Evolutionary conservation across 768 basidiomycete species (phyloP).

Genomic region (Rhizopogon sp.): DNA sequence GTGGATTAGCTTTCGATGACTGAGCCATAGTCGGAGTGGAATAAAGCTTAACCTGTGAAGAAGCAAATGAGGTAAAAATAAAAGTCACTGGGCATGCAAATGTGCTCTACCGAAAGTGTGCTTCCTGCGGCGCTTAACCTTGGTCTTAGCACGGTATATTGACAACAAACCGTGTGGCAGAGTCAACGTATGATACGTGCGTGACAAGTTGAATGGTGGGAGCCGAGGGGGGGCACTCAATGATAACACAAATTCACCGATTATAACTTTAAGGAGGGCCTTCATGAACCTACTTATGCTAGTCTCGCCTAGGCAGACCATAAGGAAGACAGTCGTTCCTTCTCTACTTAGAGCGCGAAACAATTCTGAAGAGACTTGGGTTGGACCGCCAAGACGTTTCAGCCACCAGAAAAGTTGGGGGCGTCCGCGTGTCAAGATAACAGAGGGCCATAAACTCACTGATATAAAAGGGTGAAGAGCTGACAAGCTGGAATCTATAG

Average conservation of each 20-base stretch:
- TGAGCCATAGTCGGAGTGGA: background rate
- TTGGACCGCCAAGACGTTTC: background rate
- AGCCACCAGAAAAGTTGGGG: no score
- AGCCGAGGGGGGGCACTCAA: no score
- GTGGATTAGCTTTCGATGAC: no score
- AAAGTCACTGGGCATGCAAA: background rate
- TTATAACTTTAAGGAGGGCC: background rate
- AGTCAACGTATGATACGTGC: background rate
- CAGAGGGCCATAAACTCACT: no score
- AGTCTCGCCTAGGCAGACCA: background rate
- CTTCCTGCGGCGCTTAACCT: background rate
- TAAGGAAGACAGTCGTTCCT: no score
- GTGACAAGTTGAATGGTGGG: background rate
- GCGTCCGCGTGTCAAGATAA: no score
- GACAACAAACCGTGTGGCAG: background rate
- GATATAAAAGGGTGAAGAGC: no score
- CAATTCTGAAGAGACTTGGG: background rate
- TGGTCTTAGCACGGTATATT: background rate
- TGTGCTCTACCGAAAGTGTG: background rate
- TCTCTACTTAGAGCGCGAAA: no score
- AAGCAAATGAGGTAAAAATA: no score
- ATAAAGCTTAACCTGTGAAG: background rate
- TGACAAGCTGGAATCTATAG: no score
- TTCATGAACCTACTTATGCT: background rate
- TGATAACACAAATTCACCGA: background rate